phyloP scores from a whole-genome alignment of 1,284 basidiomycete genomes.

The Rhodotorula sp. region DNA sequence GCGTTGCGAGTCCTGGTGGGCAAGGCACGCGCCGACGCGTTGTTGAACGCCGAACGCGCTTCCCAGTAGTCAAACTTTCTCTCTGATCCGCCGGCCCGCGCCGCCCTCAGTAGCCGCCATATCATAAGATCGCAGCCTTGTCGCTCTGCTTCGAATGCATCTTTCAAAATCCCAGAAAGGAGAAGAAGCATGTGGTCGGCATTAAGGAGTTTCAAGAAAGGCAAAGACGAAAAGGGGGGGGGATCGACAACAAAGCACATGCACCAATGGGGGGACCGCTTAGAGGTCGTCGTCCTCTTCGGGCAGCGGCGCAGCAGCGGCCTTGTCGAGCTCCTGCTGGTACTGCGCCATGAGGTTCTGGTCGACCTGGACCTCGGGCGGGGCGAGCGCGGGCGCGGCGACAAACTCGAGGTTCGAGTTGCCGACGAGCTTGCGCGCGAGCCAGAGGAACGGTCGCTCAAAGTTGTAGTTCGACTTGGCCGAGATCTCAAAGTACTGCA shows the following conservation, averaged over 20 bases:
- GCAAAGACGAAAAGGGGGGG: too few species aligned
- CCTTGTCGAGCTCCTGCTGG: conserved; percentile 67
- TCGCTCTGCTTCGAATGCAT: too few species aligned
- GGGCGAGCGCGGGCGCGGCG: conserved; percentile 91
- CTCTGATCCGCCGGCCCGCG: too few species aligned
- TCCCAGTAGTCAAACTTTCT: too few species aligned
- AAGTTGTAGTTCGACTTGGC: conserved; percentile 99
- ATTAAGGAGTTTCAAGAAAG: too few species aligned
- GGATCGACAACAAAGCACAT: too few species aligned
- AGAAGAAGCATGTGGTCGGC: too few species aligned
- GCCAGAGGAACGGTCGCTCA: conserved; percentile 99
- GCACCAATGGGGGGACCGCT: not conserved
- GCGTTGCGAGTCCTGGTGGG: conserved; percentile 10
- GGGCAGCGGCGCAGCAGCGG: conserved; percentile 55
- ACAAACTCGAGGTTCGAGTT: conserved; percentile 91
- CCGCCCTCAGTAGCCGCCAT: too few species aligned
- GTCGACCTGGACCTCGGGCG: conserved; percentile 89
- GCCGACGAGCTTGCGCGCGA: conserved; percentile 95
- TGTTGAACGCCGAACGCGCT: conserved; percentile 1
- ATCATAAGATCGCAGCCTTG: too few species aligned
- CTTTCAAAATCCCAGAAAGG: too few species aligned
- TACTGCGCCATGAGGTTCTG: conserved; percentile 77
- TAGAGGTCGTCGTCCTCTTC: conserved; percentile 52
- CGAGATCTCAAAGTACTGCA: conserved; percentile 99
- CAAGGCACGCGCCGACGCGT: conserved; percentile 1